Percentiles rank a stretch among this genome's conserved stretches.
phyloP scores from a whole-genome alignment of 2,329 filamentous ascomycete species.

The Davidsoniella neocaledoniae region DNA sequence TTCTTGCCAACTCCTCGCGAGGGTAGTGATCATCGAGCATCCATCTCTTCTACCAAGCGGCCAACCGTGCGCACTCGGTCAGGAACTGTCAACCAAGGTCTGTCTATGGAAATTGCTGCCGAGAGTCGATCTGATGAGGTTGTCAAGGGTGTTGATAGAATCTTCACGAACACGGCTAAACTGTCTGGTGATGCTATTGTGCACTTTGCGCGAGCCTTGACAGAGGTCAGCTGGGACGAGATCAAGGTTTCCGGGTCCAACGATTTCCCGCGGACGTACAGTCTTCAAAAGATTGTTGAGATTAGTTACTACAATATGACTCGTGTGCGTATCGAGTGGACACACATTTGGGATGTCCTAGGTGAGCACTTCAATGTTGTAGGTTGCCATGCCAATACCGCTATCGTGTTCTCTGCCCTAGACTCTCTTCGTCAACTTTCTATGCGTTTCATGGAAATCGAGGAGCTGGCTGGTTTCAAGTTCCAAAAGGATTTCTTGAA shows the following conservation, averaged over 20 bases:
- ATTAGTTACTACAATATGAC: constrained; percentile 99
- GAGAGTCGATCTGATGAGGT: constrained; percentile 89
- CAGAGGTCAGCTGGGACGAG: constrained; percentile 96
- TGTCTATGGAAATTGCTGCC: constrained; percentile 66
- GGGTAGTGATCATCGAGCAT: constrained; percentile 44
- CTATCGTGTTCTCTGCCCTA: constrained; percentile 92
- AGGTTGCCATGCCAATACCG: constrained; percentile 88
- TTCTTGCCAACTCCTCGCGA: constrained; percentile 45
- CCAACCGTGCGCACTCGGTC: constrained; percentile 10
- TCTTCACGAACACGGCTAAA: constrained; percentile 92
- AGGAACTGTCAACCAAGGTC: constrained; percentile 34
- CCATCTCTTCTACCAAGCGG: constrained; percentile 35
- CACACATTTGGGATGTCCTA: constrained; percentile 92
- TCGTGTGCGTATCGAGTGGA: constrained; percentile 95
- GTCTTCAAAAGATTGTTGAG: constrained; percentile 92
- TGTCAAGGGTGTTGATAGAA: constrained; percentile 80
- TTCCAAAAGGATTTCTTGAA: constrained; percentile 99
- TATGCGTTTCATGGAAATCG: constrained; percentile 98
- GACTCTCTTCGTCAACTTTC: constrained; percentile 90
- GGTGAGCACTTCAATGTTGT: constrained; percentile 97
- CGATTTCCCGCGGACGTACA: constrained; percentile 91
- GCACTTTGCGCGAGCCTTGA: constrained; percentile 80
- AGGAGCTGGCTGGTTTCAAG: constrained; percentile 95
- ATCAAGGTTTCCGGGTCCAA: constrained; percentile 94
- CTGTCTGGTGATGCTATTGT: constrained; percentile 89